Percentiles rank a stretch among this genome's conserved stretches.
Evolutionary conservation across 2,329 filamentous ascomycete genomes (phyloP).

Genomic region (Pseudocercospora pini-densiflorae): DNA sequence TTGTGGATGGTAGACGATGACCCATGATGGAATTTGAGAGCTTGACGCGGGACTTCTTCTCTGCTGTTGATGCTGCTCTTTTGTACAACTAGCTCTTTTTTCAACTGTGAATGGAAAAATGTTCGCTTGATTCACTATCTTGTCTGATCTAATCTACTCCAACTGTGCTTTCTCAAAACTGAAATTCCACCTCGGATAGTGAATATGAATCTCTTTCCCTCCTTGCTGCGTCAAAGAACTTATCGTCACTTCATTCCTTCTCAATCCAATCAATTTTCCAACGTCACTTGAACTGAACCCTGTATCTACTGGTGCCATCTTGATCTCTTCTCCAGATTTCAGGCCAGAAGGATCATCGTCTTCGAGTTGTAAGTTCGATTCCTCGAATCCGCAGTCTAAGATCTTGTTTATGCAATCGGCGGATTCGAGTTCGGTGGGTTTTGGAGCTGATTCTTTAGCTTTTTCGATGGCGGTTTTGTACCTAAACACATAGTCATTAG

Average conservation of each 20-base stretch:
- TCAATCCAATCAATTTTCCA: constrained; percentile 26
- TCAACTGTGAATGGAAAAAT: not conserved
- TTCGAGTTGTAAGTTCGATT: not conserved
- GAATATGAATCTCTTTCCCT: constrained; percentile 29
- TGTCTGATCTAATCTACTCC: not conserved
- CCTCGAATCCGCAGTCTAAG: constrained; percentile 16
- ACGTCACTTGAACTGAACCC: constrained; percentile 20
- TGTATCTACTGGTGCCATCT: constrained; percentile 26
- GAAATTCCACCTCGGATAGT: constrained; percentile 46
- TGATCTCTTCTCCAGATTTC: constrained; percentile 18
- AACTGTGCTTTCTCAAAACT: constrained; percentile 25
- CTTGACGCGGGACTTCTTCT: not conserved
- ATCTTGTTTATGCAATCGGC: constrained; percentile 21
- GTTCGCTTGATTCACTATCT: not conserved
- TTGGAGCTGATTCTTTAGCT: constrained; percentile 18
- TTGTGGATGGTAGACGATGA: constrained; percentile 3
- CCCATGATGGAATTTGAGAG: not conserved
- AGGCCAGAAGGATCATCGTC: constrained; percentile 14
- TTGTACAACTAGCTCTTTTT: not conserved
- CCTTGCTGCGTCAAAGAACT: constrained; percentile 17
- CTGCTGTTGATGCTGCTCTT: not conserved
- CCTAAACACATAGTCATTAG: not conserved
- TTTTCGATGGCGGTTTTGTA: constrained; percentile 21
- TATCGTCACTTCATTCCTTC: constrained; percentile 20
- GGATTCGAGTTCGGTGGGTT: constrained; percentile 25